These are phyloP conservation scores for Camelina sativa DNA, from an alignment of 345 rosid genomes.

Conservation along the genomic window DNA sequence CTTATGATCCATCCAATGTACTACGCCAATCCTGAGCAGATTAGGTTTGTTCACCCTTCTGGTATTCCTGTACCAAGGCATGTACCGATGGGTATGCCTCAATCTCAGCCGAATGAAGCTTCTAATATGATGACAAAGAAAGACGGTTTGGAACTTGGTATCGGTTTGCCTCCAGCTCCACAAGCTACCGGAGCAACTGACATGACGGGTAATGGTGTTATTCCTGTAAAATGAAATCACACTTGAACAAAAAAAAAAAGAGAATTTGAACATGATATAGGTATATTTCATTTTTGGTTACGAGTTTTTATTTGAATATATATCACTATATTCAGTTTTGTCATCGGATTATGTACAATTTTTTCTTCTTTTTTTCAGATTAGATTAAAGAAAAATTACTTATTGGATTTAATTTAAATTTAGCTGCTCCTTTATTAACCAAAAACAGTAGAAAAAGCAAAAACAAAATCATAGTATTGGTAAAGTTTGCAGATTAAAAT, in stretches of 20 bases:
- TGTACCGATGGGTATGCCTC: slow-evolving; percentile 36
- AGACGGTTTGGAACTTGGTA: slow-evolving; percentile 29
- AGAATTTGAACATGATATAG: neutral
- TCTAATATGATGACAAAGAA: slow-evolving; percentile 23
- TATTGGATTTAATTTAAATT: slow-evolving; percentile 23
- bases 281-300: slow-evolving; percentile 19
- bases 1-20: slow-evolving; percentile 36
- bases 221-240: slow-evolving; percentile 38
- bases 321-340: slow-evolving; percentile 30
- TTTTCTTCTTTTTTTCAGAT: too few relatives aligned
- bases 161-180: slow-evolving; percentile 34
- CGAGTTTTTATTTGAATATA: slow-evolving; percentile 21
- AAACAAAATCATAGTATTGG: slow-evolving; percentile 4
- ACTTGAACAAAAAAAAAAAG: too few relatives aligned
- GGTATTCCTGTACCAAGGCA: slow-evolving; percentile 45
- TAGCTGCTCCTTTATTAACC: slow-evolving; percentile 16
- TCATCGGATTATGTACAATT: slow-evolving; percentile 9
- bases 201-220: slow-evolving; percentile 34
- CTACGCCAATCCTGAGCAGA: slow-evolving; percentile 28
- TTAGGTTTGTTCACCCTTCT: slow-evolving; percentile 43
- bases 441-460: neutral
- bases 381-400: neutral
- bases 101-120: slow-evolving; percentile 22
- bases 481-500: neutral
- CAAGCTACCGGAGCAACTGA: slow-evolving; percentile 36